Percentiles rank a stretch among this genome's conserved stretches.
Conservation (phyloP, 371 early-diverging fungal genomes). For the Zychaea mexicana region DNA sequence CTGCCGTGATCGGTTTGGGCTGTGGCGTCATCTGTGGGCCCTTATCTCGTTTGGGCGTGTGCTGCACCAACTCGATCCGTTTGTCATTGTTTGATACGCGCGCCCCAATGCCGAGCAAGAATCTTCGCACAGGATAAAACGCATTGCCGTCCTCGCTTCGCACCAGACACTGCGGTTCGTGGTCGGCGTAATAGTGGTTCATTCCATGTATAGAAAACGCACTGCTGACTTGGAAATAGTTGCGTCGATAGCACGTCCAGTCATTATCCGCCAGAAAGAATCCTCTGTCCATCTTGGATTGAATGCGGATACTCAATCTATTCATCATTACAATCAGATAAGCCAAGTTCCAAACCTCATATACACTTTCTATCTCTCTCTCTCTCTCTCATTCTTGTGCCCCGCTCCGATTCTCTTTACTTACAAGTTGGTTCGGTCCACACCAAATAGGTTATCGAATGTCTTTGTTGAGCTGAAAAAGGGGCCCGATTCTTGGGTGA, state of each 20-base stretch:
- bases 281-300: constrained; percentile 71
- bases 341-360: background rate
- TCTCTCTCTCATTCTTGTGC: background rate
- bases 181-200: constrained; percentile 30
- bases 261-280: constrained; percentile 74
- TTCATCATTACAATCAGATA: background rate
- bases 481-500: constrained; percentile 36
- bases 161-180: constrained; percentile 56
- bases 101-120: constrained; percentile 67
- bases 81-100: constrained; percentile 55
- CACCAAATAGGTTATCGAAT: constrained; percentile 49
- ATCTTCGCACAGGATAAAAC: constrained; percentile 38
- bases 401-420: too few species aligned
- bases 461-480: constrained; percentile 59
- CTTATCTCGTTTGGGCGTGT: constrained; percentile 87
- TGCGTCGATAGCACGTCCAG: constrained; percentile 91
- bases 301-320: constrained; percentile 21
- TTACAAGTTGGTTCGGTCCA: constrained; percentile 52
- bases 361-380: background rate
- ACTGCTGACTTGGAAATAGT: constrained; percentile 83
- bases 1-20: constrained; percentile 51
- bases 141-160: constrained; percentile 24
- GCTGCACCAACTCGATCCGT: constrained; percentile 78
- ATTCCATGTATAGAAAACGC: constrained; percentile 57
- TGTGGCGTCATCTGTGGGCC: constrained; percentile 74